Percentiles rank a stretch among this genome's conserved stretches.
phyloP scores from a whole-genome alignment of 83 land plant species.

The Diphasiastrum complanatum region DNA sequence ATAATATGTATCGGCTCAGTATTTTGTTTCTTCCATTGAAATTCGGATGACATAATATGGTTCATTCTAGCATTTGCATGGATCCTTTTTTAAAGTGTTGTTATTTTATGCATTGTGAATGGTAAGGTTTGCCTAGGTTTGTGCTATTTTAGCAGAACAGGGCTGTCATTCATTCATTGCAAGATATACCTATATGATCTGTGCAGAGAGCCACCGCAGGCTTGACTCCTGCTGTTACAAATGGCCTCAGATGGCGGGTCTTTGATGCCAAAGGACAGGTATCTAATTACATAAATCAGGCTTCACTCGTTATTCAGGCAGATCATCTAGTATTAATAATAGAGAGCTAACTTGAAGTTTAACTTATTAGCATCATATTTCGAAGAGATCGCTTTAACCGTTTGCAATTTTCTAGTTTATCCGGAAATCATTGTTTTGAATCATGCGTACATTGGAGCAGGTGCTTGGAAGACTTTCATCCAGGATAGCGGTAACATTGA shows the following conservation, averaged over 20 bases:
- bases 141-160: no score
- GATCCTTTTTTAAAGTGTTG: no score
- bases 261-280: constrained; percentile 83
- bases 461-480: constrained; percentile 84
- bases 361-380: neutral
- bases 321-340: neutral
- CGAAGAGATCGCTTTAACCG: neutral
- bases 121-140: no score
- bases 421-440: constrained; percentile 2
- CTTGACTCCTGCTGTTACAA: constrained; percentile 18
- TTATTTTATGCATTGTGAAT: no score
- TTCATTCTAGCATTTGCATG: no score
- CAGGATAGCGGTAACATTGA: constrained; percentile 63
- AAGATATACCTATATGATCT: no score
- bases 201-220: constrained; percentile 25
- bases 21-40: no score
- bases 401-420: neutral
- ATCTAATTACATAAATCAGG: neutral
- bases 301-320: neutral
- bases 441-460: constrained; percentile 18
- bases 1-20: no score
- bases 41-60: no score
- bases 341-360: neutral
- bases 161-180: no score
- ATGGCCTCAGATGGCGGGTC: constrained; percentile 66